phyloP scores from a whole-genome alignment of 2,329 filamentous ascomycete genomes.

The Trichoderma gracile region DNA sequence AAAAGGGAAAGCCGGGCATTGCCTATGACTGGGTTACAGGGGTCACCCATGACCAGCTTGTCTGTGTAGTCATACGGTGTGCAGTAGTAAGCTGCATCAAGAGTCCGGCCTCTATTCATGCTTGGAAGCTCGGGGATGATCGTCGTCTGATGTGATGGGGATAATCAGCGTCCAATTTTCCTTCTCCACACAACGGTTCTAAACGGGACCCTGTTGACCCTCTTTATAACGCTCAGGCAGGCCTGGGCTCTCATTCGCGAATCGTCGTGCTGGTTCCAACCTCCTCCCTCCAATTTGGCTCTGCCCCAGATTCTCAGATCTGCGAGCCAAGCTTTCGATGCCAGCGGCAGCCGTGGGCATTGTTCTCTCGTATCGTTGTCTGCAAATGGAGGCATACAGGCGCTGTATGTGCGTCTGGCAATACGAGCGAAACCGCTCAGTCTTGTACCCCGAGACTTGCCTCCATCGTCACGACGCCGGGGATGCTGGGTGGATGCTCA shows the following conservation, averaged over 20 bases:
- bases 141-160: constrained; percentile 13
- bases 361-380: background rate
- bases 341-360: constrained; percentile 6
- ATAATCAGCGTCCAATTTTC: background rate
- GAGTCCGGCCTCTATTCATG: background rate
- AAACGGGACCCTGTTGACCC: constrained; percentile 3
- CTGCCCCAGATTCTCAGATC: constrained; percentile 21
- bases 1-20: too few relatives aligned
- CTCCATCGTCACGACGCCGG: background rate
- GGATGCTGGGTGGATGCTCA: constrained; percentile 15
- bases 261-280: background rate
- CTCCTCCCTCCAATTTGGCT: constrained; percentile 1
- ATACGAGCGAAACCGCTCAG: background rate
- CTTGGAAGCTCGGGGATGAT: constrained; percentile 13
- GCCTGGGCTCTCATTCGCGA: constrained; percentile 18
- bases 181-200: constrained; percentile 10
- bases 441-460: background rate
- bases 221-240: background rate
- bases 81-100: background rate
- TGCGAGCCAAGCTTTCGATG: constrained; percentile 17
- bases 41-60: too few relatives aligned
- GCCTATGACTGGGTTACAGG: too few relatives aligned
- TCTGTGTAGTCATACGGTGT: too few relatives aligned
- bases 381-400: background rate
- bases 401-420: background rate